Evolutionary conservation across 2,329 filamentous ascomycete species (phyloP), one percentile per base, ranked within the genome.

Genomic region (Ophiostoma novo-ulmi): DNA sequence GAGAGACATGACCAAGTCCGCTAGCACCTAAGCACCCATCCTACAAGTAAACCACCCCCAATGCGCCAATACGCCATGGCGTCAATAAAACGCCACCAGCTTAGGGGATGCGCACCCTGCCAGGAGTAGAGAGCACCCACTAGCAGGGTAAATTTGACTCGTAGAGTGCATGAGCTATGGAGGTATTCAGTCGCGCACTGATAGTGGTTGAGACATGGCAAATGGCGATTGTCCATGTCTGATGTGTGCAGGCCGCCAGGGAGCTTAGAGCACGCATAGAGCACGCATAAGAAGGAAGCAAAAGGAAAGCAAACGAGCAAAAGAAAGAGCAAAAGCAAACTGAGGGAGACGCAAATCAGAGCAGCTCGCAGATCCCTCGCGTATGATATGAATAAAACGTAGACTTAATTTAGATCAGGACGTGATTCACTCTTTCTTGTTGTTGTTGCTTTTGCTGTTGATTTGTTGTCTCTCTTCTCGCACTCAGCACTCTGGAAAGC

Each of bases 151-250:
- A 26, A 11, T 44, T 39, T n/a, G n/a, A 13, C 38, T 31, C 10
- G 38, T 39, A 39, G 2, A 39, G 38, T 39, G 14, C 44, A 48
- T 22, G 8, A 26, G 22, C 13, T 17, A 22, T 26, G 7, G 22
- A 55, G 2, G 39, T 44, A 17, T n/a, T n/a, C 48, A n/a, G 20
- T 31, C 2, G 31, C 2, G 31, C 31, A 2, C 31, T 3, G 20
- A 22, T 13, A 22, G n/a, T 26, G 52, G 52, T 58, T 58, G 52
- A 58, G 52, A 58, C 52, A 31, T 58, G 52, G 52, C 52, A 58
- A 58, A 58, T 58, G 52, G 52, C n/a, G 52, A 58, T 58, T 58
- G 44, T 58, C n/a, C 22, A 13, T 58, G 52, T 58, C 52, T 58
- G 52, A 58, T 26, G 10, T 58, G 22, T 22, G 22, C n/a, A 31